These are phyloP conservation scores for Rhododendron molle DNA, from an alignment of 148 eudicot genomes.

Conservation along the genomic window DNA sequence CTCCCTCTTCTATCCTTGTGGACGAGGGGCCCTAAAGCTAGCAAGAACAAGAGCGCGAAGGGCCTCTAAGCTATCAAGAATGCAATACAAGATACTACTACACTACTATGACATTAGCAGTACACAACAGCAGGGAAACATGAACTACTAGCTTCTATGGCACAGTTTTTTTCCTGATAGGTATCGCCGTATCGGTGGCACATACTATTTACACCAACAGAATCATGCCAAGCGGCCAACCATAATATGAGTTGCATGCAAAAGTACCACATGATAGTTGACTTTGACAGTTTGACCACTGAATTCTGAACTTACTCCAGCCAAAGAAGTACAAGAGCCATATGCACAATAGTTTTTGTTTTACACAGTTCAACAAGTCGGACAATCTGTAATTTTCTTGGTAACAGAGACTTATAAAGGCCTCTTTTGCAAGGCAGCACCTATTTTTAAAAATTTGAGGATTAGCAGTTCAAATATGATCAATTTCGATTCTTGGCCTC, in stretches of 20 bases:
- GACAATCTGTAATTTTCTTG: background rate
- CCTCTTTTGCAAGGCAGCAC: background rate
- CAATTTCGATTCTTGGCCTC: background rate
- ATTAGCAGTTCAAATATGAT: background rate
- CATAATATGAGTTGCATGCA: background rate
- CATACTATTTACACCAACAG: background rate
- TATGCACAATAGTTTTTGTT: background rate
- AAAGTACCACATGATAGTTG: background rate
- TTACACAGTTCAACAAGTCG: background rate
- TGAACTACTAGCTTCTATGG: background rate
- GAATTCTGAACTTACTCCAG: background rate
- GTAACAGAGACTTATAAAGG: background rate
- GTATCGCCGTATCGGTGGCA: background rate
- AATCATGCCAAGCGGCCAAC: background rate
- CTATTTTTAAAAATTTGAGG: background rate
- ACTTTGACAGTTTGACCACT: background rate
- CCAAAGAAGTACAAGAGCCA: conserved; percentile 7
- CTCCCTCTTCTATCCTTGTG: no score
- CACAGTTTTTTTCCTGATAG: background rate
- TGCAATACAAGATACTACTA: background rate
- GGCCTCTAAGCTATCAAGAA: background rate
- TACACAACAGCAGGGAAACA: background rate
- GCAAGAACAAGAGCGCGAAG: no score
- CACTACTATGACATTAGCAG: background rate
- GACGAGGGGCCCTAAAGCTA: no score